These are phyloP conservation scores for Debaryomycetaceae sp. DNA, from an alignment of 1,139 yeast species.

Conservation along the genomic window DNA sequence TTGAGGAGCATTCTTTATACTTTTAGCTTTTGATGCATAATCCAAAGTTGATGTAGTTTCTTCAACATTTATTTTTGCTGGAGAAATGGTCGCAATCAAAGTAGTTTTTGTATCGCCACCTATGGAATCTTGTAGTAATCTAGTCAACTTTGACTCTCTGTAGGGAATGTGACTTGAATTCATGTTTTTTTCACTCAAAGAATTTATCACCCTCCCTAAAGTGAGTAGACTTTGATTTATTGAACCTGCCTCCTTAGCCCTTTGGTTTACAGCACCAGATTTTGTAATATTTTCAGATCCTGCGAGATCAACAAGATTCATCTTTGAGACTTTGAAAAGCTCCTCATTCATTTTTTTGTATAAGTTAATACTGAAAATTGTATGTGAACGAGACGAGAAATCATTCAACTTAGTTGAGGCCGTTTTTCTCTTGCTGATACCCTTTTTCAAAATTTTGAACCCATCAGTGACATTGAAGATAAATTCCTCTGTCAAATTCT, in stretches of 20 bases:
- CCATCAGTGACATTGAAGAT: slow-evolving; percentile 56
- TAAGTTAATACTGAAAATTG: slow-evolving; percentile 62
- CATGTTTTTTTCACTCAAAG: slow-evolving; percentile 36
- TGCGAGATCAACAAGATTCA: slow-evolving; percentile 84
- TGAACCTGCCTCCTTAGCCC: slow-evolving; percentile 86
- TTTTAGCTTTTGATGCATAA: slow-evolving; percentile 80
- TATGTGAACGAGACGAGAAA: slow-evolving; percentile 68
- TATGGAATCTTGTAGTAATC: slow-evolving; percentile 74
- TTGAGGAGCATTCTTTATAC: slow-evolving; percentile 72
- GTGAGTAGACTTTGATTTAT: slow-evolving; percentile 82
- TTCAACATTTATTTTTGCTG: slow-evolving; percentile 67
- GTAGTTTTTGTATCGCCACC: slow-evolving; percentile 83
- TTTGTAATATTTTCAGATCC: slow-evolving; percentile 80
- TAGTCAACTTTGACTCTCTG: slow-evolving; percentile 78
- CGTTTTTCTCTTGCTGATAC: slow-evolving; percentile 56
- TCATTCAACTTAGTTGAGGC: slow-evolving; percentile 72
- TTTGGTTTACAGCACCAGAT: slow-evolving; percentile 73
- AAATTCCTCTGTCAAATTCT: slow-evolving; percentile 54
- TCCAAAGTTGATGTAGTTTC: slow-evolving; percentile 82
- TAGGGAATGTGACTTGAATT: slow-evolving; percentile 64
- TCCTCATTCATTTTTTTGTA: slow-evolving; percentile 45
- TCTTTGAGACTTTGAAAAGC: slow-evolving; percentile 51
- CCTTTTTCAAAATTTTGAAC: slow-evolving; percentile 47
- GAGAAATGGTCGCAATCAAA: slow-evolving; percentile 79
- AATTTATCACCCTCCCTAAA: slow-evolving; percentile 79